Conservation (phyloP, 257 asterid species). For the Solanum dulcamara region DNA sequence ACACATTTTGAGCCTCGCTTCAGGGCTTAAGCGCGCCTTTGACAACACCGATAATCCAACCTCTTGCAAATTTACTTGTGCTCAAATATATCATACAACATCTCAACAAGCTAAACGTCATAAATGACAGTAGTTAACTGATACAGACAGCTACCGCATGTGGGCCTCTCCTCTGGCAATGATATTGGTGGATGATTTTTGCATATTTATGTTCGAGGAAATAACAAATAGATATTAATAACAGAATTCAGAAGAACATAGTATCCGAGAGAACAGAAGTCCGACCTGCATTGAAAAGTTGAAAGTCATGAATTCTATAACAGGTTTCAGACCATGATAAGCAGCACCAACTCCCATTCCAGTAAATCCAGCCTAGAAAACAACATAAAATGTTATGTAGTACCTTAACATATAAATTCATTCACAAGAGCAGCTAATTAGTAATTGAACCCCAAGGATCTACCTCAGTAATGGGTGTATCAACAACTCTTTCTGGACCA, state of each 20-base stretch:
- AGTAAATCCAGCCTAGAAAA: slow-evolving; percentile 77
- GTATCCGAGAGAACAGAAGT: neutral
- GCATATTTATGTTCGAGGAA: neutral
- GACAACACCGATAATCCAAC: neutral
- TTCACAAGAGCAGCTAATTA: neutral
- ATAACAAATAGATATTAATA: neutral
- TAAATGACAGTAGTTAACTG: neutral
- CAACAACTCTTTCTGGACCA: slow-evolving; percentile 87
- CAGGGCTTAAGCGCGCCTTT: neutral
- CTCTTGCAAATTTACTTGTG: neutral
- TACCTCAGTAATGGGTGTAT: slow-evolving; percentile 97
- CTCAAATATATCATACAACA: neutral
- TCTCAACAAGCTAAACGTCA: neutral
- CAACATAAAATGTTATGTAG: slow-evolving; percentile 1
- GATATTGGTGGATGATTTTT: neutral
- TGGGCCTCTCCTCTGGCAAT: neutral
- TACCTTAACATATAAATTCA: neutral
- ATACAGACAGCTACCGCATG: neutral
- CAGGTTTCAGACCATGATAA: slow-evolving; percentile 80
- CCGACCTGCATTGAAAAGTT: slow-evolving; percentile 97
- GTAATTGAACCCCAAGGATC: slow-evolving; percentile 4
- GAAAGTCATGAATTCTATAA: slow-evolving; percentile 89
- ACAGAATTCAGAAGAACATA: neutral
- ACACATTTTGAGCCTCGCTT: neutral
- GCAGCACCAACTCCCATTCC: slow-evolving; percentile 99